These are phyloP conservation scores for Candida morakotiae DNA, from an alignment of 805 yeast species.

Conservation along the genomic window DNA sequence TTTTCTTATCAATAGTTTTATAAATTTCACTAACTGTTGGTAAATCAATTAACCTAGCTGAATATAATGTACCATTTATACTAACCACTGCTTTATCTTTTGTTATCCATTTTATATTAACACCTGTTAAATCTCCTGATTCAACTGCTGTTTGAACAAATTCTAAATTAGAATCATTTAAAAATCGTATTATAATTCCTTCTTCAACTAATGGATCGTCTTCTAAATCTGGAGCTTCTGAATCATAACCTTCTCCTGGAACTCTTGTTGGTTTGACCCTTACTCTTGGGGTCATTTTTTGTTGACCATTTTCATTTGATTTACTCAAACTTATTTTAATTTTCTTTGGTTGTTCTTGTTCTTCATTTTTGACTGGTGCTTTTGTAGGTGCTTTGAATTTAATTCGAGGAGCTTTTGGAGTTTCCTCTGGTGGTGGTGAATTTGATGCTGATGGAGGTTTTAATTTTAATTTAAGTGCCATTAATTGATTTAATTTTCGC, in stretches of 20 bases:
- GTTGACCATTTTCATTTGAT: slow-evolving; percentile 7
- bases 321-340: slow-evolving; percentile 16
- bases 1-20: slow-evolving; percentile 86
- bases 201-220: slow-evolving; percentile 92
- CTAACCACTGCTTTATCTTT: slow-evolving; percentile 72
- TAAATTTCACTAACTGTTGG: slow-evolving; percentile 86
- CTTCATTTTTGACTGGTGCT: slow-evolving; percentile 5
- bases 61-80: slow-evolving; percentile 65
- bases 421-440: slow-evolving; percentile 6
- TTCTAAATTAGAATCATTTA: slow-evolving; percentile 67
- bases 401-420: slow-evolving; percentile 10
- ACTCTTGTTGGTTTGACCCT: slow-evolving; percentile 58
- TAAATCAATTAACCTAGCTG: slow-evolving; percentile 81
- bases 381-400: slow-evolving; percentile 20
- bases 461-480: slow-evolving; percentile 20
- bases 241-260: slow-evolving; percentile 95
- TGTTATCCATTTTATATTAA: slow-evolving; percentile 80
- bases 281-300: slow-evolving; percentile 37
- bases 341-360: slow-evolving; percentile 19
- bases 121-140: slow-evolving; percentile 66
- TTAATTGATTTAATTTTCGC: slow-evolving; percentile 5
- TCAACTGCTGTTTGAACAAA: slow-evolving; percentile 73
- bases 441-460: slow-evolving; percentile 13
- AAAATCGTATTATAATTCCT: slow-evolving; percentile 72
- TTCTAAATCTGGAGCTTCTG: slow-evolving; percentile 93